These are phyloP conservation scores for Exophiala lecanii-corni DNA, from an alignment of 2,329 filamentous ascomycete genomes.

Conservation along the genomic window DNA sequence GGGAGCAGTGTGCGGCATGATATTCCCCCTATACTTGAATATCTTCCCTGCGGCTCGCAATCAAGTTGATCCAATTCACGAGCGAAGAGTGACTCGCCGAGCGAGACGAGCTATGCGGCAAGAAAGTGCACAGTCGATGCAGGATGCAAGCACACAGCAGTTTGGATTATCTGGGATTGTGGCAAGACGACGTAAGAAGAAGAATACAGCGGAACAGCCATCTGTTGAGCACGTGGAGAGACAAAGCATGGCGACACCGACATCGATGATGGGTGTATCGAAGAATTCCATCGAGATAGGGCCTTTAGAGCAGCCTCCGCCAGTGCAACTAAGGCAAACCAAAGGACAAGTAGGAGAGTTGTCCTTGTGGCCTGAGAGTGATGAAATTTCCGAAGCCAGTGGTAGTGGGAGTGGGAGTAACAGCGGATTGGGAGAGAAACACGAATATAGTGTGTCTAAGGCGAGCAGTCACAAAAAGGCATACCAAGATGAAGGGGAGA, in stretches of 20 bases:
- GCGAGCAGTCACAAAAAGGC: not conserved
- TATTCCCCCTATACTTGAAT: conserved; percentile 54
- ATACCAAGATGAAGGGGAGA: conserved; percentile 4
- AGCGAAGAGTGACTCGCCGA: conserved; percentile 16
- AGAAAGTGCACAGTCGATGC: not conserved
- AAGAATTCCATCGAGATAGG: conserved; percentile 1
- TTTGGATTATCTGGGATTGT: conserved; percentile 18
- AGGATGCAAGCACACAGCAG: conserved; percentile 5
- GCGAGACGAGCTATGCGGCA: not conserved
- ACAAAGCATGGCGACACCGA: conserved; percentile 5
- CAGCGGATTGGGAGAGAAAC: not conserved
- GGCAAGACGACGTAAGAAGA: conserved; percentile 14
- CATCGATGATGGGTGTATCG: conserved; percentile 10
- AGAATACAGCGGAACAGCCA: conserved; percentile 4
- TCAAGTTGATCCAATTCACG: conserved; percentile 48
- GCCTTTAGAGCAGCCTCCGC: not conserved
- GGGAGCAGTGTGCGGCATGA: conserved; percentile 45
- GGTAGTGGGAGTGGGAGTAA: conserved; percentile 2
- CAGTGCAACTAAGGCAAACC: conserved; percentile 4
- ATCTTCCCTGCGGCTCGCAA: conserved; percentile 42
- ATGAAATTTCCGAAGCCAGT: conserved; percentile 2
- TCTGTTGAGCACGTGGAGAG: conserved; percentile 20
- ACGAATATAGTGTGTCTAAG: not conserved
- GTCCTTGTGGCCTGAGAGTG: conserved; percentile 9
- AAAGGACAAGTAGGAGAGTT: conserved; percentile 18